These are phyloP conservation scores for Tylopilus sp. DNA, from an alignment of 768 basidiomycete genomes.

Conservation along the genomic window DNA sequence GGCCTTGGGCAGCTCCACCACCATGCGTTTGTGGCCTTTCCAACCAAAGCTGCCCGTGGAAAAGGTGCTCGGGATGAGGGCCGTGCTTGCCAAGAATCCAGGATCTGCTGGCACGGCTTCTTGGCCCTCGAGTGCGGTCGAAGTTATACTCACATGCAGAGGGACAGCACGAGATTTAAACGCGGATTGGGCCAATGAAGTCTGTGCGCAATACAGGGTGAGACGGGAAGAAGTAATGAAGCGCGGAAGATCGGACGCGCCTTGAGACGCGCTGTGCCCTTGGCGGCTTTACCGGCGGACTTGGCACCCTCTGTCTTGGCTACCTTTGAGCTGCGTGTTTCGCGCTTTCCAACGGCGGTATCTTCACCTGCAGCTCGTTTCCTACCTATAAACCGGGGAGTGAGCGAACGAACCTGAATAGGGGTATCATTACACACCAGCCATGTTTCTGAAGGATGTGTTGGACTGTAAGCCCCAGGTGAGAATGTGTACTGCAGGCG, in stretches of 20 bases:
- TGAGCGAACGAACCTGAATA: conserved; percentile 8
- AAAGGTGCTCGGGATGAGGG: conserved; percentile 59
- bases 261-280: conserved; percentile 45
- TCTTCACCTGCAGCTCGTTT: conserved; percentile 46
- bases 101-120: conserved; percentile 43
- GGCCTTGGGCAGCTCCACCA: conserved; percentile 55
- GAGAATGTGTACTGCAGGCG: not conserved
- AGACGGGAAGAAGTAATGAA: not conserved
- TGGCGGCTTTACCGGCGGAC: conserved; percentile 32
- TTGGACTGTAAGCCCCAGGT: not conserved
- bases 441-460: conserved; percentile 19
- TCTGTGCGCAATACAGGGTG: conserved; percentile 28
- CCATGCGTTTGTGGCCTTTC: conserved; percentile 71
- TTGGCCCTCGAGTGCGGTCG: conserved; percentile 51
- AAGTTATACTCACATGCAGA: conserved; percentile 63
- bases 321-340: conserved; percentile 47
- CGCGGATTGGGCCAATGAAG: conserved; percentile 42
- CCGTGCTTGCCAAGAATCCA: conserved; percentile 56
- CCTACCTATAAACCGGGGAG: conserved; percentile 28
- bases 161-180: conserved; percentile 70
- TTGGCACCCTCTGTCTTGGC: conserved; percentile 42
- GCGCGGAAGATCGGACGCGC: conserved; percentile 26
- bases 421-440: conserved; percentile 23
- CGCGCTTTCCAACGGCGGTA: conserved; percentile 26
- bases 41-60: conserved; percentile 79